Conservation (phyloP, 2,329 filamentous ascomycete genomes). For the Trichoderma oligosporum region DNA sequence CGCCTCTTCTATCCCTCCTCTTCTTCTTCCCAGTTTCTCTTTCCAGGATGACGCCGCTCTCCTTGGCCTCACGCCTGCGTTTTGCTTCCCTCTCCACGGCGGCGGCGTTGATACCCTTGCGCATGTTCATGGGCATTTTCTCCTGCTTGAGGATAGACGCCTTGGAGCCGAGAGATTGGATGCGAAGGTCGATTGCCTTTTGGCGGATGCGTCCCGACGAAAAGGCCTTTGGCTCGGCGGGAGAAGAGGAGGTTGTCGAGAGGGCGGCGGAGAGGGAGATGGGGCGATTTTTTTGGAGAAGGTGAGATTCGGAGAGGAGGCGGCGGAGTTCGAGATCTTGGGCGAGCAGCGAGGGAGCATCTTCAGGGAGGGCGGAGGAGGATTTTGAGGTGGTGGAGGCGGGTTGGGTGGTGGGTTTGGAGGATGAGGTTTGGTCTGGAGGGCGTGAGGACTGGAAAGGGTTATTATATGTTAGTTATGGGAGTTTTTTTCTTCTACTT, state of each 20-base stretch:
- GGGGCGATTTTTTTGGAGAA: constrained; percentile 57
- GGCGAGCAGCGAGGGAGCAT: constrained; percentile 68
- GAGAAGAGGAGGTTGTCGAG: constrained; percentile 33
- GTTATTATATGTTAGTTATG: not conserved
- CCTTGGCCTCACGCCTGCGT: constrained; percentile 72
- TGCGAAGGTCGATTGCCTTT: constrained; percentile 77
- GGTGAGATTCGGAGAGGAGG: constrained; percentile 85
- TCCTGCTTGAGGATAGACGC: constrained; percentile 69
- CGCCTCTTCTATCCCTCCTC: constrained; percentile 46
- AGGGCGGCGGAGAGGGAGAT: constrained; percentile 42
- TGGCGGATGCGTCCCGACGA: constrained; percentile 67
- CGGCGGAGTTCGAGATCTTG: constrained; percentile 91
- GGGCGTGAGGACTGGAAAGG: constrained; percentile 46
- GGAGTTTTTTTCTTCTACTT: too few species aligned
- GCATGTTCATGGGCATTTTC: constrained; percentile 84
- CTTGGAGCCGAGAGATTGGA: constrained; percentile 78
- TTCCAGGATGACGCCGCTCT: constrained; percentile 90
- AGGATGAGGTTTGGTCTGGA: constrained; percentile 35
- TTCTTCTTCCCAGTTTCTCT: constrained; percentile 42
- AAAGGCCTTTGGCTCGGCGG: constrained; percentile 40
- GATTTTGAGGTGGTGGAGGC: constrained; percentile 25
- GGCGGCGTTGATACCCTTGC: constrained; percentile 77
- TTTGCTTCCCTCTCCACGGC: constrained; percentile 62
- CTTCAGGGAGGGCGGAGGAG: constrained; percentile 46
- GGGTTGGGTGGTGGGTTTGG: constrained; percentile 23